Percentiles rank a stretch among this genome's conserved stretches.
Evolutionary conservation across 345 rosid genomes (phyloP).

Genomic region (Turritis glabra): DNA sequence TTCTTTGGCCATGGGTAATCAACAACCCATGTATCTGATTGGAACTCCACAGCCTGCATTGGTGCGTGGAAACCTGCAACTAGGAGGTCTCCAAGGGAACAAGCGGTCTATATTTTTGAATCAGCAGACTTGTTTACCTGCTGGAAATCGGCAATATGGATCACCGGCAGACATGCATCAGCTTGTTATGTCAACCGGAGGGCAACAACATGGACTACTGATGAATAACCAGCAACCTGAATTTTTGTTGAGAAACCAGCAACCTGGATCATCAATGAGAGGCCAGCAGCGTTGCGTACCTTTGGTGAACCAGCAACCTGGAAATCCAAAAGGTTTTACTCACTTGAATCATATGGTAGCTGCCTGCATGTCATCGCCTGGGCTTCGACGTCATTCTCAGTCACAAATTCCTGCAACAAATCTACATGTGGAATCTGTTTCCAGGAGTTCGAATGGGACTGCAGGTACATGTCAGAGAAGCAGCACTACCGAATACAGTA

Average conservation of each 20-base stretch:
- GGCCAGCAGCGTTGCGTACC: constrained; percentile 17
- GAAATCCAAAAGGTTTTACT: constrained; percentile 25
- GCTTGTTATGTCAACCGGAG: constrained; percentile 28
- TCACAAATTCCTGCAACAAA: constrained; percentile 34
- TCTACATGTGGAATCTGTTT: constrained; percentile 28
- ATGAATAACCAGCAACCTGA: constrained; percentile 15
- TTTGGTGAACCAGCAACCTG: constrained; percentile 36
- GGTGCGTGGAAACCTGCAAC: constrained; percentile 29
- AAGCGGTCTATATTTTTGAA: constrained; percentile 21
- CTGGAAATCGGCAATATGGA: constrained; percentile 19
- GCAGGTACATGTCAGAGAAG: constrained; percentile 36
- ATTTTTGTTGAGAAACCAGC: constrained; percentile 32
- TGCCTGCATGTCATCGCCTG: constrained; percentile 28
- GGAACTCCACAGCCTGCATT: constrained; percentile 31
- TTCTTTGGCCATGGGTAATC: constrained; percentile 29
- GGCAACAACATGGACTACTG: constrained; percentile 38
- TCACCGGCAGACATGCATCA: constrained; percentile 17
- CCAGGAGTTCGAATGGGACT: constrained; percentile 22
- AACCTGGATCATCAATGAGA: constrained; percentile 31
- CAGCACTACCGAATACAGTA: constrained; percentile 20
- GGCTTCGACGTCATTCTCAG: constrained; percentile 20
- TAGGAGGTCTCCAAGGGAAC: constrained; percentile 28
- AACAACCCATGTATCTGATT: constrained; percentile 22
- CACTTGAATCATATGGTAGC: constrained; percentile 38
- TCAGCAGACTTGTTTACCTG: constrained; percentile 28